These are phyloP conservation scores for Chlamydomonas sphaeroides DNA, from an alignment of 139 green algal genomes.

Conservation along the genomic window DNA sequence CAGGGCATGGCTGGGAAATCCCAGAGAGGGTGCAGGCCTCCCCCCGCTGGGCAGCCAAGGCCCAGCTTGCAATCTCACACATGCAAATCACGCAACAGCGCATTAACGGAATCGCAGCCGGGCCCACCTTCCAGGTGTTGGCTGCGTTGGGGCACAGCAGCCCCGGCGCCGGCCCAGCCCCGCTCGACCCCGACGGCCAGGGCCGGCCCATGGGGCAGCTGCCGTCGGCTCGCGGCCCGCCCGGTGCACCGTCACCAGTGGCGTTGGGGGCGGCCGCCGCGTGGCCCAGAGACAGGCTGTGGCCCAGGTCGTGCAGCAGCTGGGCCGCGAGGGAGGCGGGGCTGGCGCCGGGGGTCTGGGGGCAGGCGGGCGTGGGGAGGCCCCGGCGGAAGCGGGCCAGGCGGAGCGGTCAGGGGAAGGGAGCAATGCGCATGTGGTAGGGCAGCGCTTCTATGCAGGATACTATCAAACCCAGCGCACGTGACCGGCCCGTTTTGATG, in stretches of 20 bases:
- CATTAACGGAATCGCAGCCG: background rate
- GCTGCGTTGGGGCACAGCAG: slow-evolving; percentile 20
- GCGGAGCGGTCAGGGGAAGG: too few species aligned
- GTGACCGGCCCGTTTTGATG: too few species aligned
- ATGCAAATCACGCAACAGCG: too few species aligned
- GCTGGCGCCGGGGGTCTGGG: background rate
- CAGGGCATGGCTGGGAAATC: background rate
- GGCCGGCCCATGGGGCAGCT: slow-evolving; percentile 17
- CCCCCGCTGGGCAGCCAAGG: background rate
- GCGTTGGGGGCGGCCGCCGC: background rate
- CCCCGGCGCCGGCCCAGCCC: background rate
- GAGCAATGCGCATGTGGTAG: too few species aligned
- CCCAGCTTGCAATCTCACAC: background rate
- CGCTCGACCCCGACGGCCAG: too few species aligned
- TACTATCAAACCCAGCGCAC: too few species aligned
- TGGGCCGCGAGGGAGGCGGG: background rate
- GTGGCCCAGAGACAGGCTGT: background rate
- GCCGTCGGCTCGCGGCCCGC: background rate
- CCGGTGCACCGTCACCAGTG: background rate
- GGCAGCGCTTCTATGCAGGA: too few species aligned
- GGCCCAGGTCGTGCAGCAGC: slow-evolving; percentile 26
- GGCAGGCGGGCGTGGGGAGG: background rate
- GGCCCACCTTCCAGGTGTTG: slow-evolving; percentile 15
- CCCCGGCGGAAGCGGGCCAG: too few species aligned
- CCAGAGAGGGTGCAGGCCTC: background rate